Percentiles rank a stretch among this genome's conserved stretches.
phyloP scores from a whole-genome alignment of 805 yeast genomes.

The Candida pseudofarinosa region DNA sequence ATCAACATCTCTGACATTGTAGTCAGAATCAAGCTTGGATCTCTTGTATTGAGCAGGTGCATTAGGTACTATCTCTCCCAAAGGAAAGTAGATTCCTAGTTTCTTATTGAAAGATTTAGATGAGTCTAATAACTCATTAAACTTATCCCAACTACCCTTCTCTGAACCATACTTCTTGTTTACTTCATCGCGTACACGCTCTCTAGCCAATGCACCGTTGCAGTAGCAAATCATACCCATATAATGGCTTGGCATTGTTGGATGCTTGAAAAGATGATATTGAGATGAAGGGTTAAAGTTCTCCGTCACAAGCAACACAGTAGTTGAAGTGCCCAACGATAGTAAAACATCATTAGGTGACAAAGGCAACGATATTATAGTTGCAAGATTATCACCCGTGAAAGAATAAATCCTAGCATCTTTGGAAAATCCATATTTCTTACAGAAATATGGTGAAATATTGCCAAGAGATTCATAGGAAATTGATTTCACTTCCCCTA shows the following conservation, averaged over 20 bases:
- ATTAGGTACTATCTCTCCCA: slow-evolving; percentile 90
- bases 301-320: slow-evolving; percentile 77
- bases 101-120: slow-evolving; percentile 35
- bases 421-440: slow-evolving; percentile 58
- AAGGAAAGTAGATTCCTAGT: slow-evolving; percentile 79
- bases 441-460: slow-evolving; percentile 57
- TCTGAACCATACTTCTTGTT: slow-evolving; percentile 40
- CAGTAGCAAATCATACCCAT: slow-evolving; percentile 97
- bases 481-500: slow-evolving; percentile 52
- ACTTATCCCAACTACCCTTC: slow-evolving; percentile 53
- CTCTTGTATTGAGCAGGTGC: slow-evolving; percentile 61
- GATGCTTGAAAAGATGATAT: slow-evolving; percentile 84
- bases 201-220: slow-evolving; percentile 86
- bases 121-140: slow-evolving; percentile 50
- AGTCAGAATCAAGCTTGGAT: slow-evolving; percentile 33
- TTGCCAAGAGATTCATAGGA: slow-evolving; percentile 48
- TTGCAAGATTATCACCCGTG: slow-evolving; percentile 91
- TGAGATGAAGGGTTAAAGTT: slow-evolving; percentile 72
- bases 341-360: slow-evolving; percentile 71
- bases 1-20: slow-evolving; percentile 21
- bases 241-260: slow-evolving; percentile 67
- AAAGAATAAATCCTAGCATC: slow-evolving; percentile 66
- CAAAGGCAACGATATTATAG: slow-evolving; percentile 78
- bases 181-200: slow-evolving; percentile 60
- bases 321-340: slow-evolving; percentile 89